Conservation (phyloP, 2,329 filamentous ascomycete genomes). For the Fusarium compactum region DNA sequence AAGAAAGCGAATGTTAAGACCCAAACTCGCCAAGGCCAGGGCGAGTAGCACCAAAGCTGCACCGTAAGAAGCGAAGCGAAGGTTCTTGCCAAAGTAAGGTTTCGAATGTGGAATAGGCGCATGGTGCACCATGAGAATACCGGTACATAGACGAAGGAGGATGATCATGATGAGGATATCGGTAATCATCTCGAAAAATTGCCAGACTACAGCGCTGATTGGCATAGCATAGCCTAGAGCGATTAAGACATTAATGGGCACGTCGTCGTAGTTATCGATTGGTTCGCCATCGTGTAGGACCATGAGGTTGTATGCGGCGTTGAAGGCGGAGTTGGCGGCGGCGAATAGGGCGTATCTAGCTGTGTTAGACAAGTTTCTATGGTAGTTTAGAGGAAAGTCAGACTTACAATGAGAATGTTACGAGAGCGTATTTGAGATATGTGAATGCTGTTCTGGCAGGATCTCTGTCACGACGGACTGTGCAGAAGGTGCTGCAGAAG, state of each 20-base stretch:
- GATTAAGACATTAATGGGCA: not conserved
- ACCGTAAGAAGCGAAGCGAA: constrained; percentile 32
- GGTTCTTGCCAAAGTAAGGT: constrained; percentile 17
- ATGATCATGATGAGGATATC: constrained; percentile 43
- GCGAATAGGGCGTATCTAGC: not conserved
- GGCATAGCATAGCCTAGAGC: not conserved
- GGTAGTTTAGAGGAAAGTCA: too few species aligned
- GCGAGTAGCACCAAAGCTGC: constrained; percentile 25
- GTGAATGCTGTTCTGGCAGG: constrained; percentile 42
- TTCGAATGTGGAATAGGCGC: not conserved
- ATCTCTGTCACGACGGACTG: constrained; percentile 40
- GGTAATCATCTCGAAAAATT: constrained; percentile 13
- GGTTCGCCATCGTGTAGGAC: fast-evolving
- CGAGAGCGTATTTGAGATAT: constrained; percentile 44
- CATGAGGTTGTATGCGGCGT: not conserved
- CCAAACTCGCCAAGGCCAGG: constrained; percentile 35
- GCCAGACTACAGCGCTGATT: constrained; percentile 1
- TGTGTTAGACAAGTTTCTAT: not conserved
- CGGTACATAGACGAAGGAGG: constrained; percentile 41
- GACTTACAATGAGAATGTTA: constrained; percentile 44
- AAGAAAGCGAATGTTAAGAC: constrained; percentile 28
- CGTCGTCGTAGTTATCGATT: not conserved
- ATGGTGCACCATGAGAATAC: constrained; percentile 34
- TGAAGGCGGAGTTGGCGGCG: not conserved
- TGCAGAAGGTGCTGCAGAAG: constrained; percentile 41